A percentile compares a stretch with the other conserved stretches of the same genome.
These are phyloP conservation scores for Aureobasidium sp. DNA, from an alignment of 2,329 filamentous ascomycete species.

Conservation along the genomic window DNA sequence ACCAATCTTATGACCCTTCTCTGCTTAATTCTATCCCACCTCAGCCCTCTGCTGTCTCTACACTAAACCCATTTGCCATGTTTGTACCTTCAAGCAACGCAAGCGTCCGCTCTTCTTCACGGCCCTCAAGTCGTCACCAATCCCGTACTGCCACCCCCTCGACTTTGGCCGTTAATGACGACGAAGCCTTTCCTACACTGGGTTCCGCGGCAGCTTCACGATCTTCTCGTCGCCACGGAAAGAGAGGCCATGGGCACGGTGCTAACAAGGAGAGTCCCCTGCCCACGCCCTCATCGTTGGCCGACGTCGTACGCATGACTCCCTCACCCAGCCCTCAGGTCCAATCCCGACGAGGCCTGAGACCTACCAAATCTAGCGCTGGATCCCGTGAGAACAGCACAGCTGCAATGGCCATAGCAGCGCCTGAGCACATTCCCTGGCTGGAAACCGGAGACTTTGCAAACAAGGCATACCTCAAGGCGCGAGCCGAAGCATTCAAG, in stretches of 20 bases:
- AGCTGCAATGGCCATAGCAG: slow-evolving; percentile 74
- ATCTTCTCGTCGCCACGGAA: slow-evolving; percentile 83
- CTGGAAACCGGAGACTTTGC: slow-evolving; percentile 84
- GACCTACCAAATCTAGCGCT: slow-evolving; percentile 59
- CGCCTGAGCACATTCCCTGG: slow-evolving; percentile 92
- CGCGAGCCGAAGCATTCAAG: slow-evolving; percentile 91
- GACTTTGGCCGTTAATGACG: slow-evolving; percentile 76
- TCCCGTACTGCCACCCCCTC: slow-evolving; percentile 55
- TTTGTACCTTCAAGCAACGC: slow-evolving; percentile 46
- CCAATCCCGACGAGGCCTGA: slow-evolving; percentile 48
- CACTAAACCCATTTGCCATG: slow-evolving; percentile 56
- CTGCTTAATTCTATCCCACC: slow-evolving; percentile 35
- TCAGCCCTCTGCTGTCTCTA: slow-evolving; percentile 41
- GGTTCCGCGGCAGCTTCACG: slow-evolving; percentile 67
- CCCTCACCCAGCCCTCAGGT: slow-evolving; percentile 45
- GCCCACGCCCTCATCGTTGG: slow-evolving; percentile 73
- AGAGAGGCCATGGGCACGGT: slow-evolving; percentile 68
- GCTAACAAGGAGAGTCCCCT: slow-evolving; percentile 49
- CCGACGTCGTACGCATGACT: slow-evolving; percentile 85
- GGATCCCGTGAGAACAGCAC: slow-evolving; percentile 69
- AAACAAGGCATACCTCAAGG: slow-evolving; percentile 92
- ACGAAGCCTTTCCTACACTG: slow-evolving; percentile 87
- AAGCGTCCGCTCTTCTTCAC: slow-evolving; percentile 58
- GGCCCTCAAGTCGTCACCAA: slow-evolving; percentile 76
- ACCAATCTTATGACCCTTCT: slow-evolving; percentile 33